Evolutionary conservation across 2,329 filamentous ascomycete species (phyloP), one percentile per base, ranked within the genome.

Genomic region (Podosphaera leucotricha): DNA sequence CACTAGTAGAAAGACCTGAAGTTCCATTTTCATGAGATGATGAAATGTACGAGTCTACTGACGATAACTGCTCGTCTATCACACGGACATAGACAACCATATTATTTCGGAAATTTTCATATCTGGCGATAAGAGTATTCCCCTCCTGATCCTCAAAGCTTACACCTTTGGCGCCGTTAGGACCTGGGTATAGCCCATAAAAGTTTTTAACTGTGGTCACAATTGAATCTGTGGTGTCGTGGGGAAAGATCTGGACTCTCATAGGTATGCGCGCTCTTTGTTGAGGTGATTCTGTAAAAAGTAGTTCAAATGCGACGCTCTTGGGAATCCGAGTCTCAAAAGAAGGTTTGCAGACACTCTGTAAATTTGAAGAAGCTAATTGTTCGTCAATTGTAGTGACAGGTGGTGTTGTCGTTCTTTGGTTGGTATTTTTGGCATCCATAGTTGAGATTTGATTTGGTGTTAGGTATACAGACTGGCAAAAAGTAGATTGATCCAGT

Each of bases 161-260:
- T 57, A 98, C 80, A 52, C 90, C 86, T 59, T 78, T 78, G 53
- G 74, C 75, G 53, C 74, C 71, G 49, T 63, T 64, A 30, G 69
- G 67, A 49, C 73, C 77, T 51, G 87, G 82, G 60, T 94, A 94
- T 52, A 98, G 71, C 48, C 90, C 90, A 59, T 93, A 95, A 65
- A 95, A 95, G 67, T 94, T 95, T 71, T 93, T 95, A 57, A 95
- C 87, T 1, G 90, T 95, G 13, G 85, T 90, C 50, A 95, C 83
- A 64, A 98, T 98, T 30, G 86, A 94, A 59, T 95, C 87, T 19
- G 87, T 95, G 43, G 83, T 86, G 66, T 98, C 90, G 62, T 95
- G 86, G 40, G 83, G 83, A 57, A 80, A 93, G 53, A 98, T 94
- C 57, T 92, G 81, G 44, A 87, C 80, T 55, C 80, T 70, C 73